Conservation (phyloP, 306 rosid species). For the Macrotyloma uniflorum region DNA sequence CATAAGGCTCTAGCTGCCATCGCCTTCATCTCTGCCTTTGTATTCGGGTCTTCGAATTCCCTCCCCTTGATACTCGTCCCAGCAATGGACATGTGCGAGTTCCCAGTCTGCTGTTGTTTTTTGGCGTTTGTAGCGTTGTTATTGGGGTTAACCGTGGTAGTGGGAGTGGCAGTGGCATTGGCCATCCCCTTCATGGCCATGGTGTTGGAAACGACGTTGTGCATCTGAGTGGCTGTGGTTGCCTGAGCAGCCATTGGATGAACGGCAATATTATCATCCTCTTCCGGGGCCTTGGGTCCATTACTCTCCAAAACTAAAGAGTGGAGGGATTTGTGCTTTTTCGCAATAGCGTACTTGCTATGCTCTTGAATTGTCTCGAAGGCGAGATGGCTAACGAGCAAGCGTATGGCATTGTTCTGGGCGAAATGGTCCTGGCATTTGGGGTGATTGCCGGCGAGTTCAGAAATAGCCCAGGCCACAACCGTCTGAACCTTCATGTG, state of each 20-base stretch:
- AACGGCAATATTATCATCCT: not conserved
- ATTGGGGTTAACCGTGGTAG: not conserved
- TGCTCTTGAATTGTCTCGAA: constrained; percentile 85
- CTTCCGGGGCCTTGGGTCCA: not conserved
- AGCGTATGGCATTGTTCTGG: constrained; percentile 66
- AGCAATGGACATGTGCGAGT: constrained; percentile 19
- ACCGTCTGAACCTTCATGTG: constrained; percentile 68
- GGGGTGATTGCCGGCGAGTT: constrained; percentile 59
- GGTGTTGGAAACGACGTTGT: constrained; percentile 31
- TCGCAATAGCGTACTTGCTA: constrained; percentile 58
- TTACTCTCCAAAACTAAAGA: constrained; percentile 57
- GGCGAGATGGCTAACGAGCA: constrained; percentile 77
- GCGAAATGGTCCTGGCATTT: constrained; percentile 83
- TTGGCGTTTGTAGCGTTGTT: too few relatives aligned
- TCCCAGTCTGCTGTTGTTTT: not conserved
- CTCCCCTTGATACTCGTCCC: constrained; percentile 72
- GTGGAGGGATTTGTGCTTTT: constrained; percentile 59
- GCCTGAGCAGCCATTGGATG: constrained; percentile 44
- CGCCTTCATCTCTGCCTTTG: constrained; percentile 73
- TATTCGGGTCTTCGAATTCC: constrained; percentile 61
- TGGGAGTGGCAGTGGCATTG: not conserved
- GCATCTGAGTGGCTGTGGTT: not conserved
- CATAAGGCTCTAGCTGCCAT: constrained; percentile 78
- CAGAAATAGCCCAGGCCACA: constrained; percentile 80
- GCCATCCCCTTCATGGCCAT: constrained; percentile 16